phyloP scores from a whole-genome alignment of 108 stramenopile genomes.

The Fistulifera pelliculosa region DNA sequence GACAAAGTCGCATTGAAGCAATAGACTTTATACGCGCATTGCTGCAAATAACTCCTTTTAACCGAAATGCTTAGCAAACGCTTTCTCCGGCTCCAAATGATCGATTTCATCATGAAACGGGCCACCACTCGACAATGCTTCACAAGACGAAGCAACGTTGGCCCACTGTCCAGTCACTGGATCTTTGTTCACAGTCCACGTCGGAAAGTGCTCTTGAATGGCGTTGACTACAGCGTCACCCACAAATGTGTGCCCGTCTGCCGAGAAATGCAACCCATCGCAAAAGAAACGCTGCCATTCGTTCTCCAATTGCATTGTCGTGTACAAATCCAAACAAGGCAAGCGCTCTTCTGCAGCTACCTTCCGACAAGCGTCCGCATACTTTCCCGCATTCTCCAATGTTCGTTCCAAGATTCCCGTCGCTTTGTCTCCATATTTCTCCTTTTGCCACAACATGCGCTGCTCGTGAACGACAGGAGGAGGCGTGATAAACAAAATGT shows the following conservation, averaged over 20 bases:
- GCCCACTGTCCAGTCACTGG: conserved; percentile 42
- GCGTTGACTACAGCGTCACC: conserved; percentile 24
- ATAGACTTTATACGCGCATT: too few relatives aligned
- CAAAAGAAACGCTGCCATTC: conserved; percentile 33
- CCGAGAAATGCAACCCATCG: conserved; percentile 74
- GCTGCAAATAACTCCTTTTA: too few relatives aligned
- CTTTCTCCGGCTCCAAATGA: conserved; percentile 28
- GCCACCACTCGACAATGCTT: conserved; percentile 22
- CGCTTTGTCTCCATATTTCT: conserved; percentile 53
- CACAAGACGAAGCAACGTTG: conserved; percentile 53
- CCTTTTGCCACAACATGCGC: conserved; percentile 40
- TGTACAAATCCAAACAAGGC: conserved; percentile 44
- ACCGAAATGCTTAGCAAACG: conserved; percentile 30
- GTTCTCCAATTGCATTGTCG: conserved; percentile 30
- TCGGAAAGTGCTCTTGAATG: conserved; percentile 34
- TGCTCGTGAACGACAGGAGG: conserved; percentile 63
- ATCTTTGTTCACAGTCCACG: conserved; percentile 40
- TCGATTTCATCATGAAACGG: conserved; percentile 82
- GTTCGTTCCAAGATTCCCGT: conserved; percentile 52
- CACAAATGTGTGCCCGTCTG: conserved; percentile 49
- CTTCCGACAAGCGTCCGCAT: conserved; percentile 38
- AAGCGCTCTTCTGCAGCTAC: conserved; percentile 36
- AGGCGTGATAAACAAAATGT: conserved; percentile 58
- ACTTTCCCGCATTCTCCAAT: conserved; percentile 36
- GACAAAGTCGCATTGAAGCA: too few relatives aligned